Base-by-base conservation (phyloP, 305 asterid genomes). In the Fraxinus floribunda region DNA sequence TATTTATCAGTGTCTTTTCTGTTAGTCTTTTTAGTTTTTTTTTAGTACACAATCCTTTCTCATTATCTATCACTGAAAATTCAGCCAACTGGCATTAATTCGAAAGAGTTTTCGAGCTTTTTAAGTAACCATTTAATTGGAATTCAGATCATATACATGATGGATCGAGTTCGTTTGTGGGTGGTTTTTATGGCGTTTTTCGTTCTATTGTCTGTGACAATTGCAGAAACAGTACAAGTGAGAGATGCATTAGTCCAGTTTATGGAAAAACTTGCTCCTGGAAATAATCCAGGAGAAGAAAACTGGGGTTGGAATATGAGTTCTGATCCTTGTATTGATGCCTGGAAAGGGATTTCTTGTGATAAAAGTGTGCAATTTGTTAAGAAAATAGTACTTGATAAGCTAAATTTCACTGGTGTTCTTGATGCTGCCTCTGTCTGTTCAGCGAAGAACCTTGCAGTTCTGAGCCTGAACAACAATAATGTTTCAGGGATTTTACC, bases 401-500 rank as follows among this genome's bases (percentile, higher is more conserved):
- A 71, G 5, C 73, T 87, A 3, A 88, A 89, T 46, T 90, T 93
- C 75, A 81, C 86, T 0, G 98, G 98, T 11, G 18, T 52, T 15
- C 49, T 93, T 11, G 97, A 92, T 49, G 91, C 93, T 1, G 76
- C 80, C 5, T 83, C 88, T 10, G 86, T 90, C 1, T 93, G 98
- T 68, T 22, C 20, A 0, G 79, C 91, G 2, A 83, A 64, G 5
- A 71, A 88, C 1, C 85, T 93, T 2, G 77, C 78, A 26, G 93
- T 92, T 9, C 80, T 93, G n/a, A 93, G 97, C 87, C 86, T 93
- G 46, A 90, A 84, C 5, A 81, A 85, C 26, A 93, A 90, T 83
- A 55, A 76, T n/a, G 70, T 93, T 4, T 22, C 34, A 2, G 98
- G 97, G 38, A 30, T 36, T 0, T 71, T 93, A 35, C 78, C 92